Evolutionary conservation across 1,284 basidiomycete species (phyloP).

Genomic region (Mycena sp.): DNA sequence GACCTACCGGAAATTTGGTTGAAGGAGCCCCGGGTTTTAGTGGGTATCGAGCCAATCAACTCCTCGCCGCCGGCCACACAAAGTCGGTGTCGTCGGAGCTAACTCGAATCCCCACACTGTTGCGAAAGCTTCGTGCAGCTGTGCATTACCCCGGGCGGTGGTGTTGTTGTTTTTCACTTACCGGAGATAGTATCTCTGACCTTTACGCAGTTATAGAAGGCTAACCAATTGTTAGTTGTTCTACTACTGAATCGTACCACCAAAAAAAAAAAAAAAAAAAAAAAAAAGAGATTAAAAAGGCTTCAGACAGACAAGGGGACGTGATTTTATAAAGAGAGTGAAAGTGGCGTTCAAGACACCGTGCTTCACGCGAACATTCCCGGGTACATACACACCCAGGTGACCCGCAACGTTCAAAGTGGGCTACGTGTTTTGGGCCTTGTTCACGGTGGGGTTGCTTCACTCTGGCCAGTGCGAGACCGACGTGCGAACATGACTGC

Average conservation of each 20-base stretch:
- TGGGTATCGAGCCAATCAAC: slow-evolving; percentile 25
- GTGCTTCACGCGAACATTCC: no score
- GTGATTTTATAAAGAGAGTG: no score
- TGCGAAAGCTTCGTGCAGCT: not conserved
- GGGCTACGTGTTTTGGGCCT: no score
- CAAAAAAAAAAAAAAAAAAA: slow-evolving; percentile 5
- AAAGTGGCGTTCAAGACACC: no score
- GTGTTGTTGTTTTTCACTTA: not conserved
- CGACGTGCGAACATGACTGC: no score
- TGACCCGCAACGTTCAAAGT: no score
- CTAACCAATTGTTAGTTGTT: slow-evolving; percentile 3
- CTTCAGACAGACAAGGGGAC: no score
- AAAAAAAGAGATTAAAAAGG: no score
- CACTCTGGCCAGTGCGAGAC: no score
- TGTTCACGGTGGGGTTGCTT: no score
- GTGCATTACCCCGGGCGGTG: slow-evolving; percentile 5
- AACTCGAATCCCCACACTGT: not conserved
- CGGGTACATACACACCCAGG: no score
- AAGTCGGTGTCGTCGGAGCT: not conserved
- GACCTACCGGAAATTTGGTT: slow-evolving; percentile 27
- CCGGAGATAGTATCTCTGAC: not conserved
- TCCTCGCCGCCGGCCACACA: not conserved
- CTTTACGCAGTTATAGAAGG: not conserved
- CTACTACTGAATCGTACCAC: not conserved
- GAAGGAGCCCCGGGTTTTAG: slow-evolving; percentile 31